Evolutionary conservation across 1,284 basidiomycete genomes (phyloP).

Genomic region (Amylostereum areolatum): DNA sequence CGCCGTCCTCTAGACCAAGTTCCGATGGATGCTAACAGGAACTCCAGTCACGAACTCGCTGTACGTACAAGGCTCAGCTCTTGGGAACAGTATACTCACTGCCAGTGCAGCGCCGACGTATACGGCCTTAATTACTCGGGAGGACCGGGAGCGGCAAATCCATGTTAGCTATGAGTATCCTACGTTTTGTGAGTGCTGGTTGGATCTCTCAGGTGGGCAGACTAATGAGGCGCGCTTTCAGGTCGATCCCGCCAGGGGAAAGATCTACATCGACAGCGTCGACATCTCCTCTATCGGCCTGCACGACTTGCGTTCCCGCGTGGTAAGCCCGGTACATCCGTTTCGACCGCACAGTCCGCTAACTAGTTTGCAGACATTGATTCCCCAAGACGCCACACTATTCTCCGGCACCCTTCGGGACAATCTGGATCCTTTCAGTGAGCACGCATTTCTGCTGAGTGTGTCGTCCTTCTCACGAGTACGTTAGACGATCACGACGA

Average conservation of each 20-base stretch:
- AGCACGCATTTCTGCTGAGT: slow-evolving; percentile 13
- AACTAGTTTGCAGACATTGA: slow-evolving; percentile 54
- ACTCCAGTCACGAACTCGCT: slow-evolving; percentile 67
- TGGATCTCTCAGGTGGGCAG: too few relatives aligned
- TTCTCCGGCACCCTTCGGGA: slow-evolving; percentile 85
- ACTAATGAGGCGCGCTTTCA: slow-evolving; percentile 14
- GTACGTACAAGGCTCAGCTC: slow-evolving; percentile 35
- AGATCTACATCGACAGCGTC: slow-evolving; percentile 82
- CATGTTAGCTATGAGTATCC: slow-evolving; percentile 79
- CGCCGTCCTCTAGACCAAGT: slow-evolving; percentile 50
- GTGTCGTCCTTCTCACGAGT: slow-evolving; percentile 1
- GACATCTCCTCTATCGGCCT: slow-evolving; percentile 87
- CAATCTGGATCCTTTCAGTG: slow-evolving; percentile 82
- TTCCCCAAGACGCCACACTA: slow-evolving; percentile 78
- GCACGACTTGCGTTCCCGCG: slow-evolving; percentile 71
- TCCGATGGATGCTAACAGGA: slow-evolving; percentile 68
- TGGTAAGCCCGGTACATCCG: slow-evolving; percentile 38
- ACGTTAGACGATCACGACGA: slow-evolving; percentile 71
- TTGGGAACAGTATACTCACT: too few relatives aligned
- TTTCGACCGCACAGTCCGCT: not conserved
- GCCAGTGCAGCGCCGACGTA: slow-evolving; percentile 62
- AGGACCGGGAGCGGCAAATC: slow-evolving; percentile 70
- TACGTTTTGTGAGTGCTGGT: slow-evolving; percentile 66
- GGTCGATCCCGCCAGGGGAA: slow-evolving; percentile 76
- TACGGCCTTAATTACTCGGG: slow-evolving; percentile 63